phyloP scores from a whole-genome alignment of 2,329 filamentous ascomycete genomes.

The Fusarium secorum region DNA sequence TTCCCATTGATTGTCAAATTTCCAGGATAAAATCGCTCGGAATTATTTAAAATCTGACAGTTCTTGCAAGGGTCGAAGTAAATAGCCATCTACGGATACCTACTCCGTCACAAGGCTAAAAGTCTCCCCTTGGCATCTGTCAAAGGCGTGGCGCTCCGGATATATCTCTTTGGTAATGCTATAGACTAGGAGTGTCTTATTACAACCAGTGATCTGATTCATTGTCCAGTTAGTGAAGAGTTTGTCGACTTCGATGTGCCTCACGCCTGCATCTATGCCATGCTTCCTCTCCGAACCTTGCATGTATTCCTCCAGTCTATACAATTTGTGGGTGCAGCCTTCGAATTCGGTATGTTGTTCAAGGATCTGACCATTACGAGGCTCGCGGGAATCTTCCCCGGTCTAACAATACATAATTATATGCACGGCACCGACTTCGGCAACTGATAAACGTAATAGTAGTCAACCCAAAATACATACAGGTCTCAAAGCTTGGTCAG shows the following conservation, averaged over 20 bases:
- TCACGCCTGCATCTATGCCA: constrained; percentile 9
- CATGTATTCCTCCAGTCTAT: constrained; percentile 2
- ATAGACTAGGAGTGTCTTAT: neutral
- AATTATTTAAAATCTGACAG: neutral
- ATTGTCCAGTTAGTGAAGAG: neutral
- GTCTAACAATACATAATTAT: neutral
- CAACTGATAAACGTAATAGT: constrained; percentile 1
- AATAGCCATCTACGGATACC: neutral
- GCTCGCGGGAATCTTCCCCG: constrained; percentile 6
- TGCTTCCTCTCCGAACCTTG: constrained; percentile 8
- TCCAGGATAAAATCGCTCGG: neutral
- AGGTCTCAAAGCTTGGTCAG: neutral
- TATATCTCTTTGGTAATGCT: neutral
- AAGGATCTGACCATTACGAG: constrained; percentile 23
- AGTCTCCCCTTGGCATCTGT: neutral
- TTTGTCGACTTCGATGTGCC: constrained; percentile 12
- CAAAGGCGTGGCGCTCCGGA: neutral
- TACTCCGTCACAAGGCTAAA: neutral
- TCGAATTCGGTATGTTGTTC: constrained; percentile 11
- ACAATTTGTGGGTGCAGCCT: constrained; percentile 4
- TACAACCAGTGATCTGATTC: constrained; percentile 25
- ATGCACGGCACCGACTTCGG: constrained; percentile 2
- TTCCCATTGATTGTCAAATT: neutral
- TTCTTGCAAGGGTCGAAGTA: neutral
- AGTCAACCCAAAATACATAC: neutral